Evolutionary conservation across 768 basidiomycete genomes (phyloP).

Genomic region (Tylopilus plumbeoviolaceoides): DNA sequence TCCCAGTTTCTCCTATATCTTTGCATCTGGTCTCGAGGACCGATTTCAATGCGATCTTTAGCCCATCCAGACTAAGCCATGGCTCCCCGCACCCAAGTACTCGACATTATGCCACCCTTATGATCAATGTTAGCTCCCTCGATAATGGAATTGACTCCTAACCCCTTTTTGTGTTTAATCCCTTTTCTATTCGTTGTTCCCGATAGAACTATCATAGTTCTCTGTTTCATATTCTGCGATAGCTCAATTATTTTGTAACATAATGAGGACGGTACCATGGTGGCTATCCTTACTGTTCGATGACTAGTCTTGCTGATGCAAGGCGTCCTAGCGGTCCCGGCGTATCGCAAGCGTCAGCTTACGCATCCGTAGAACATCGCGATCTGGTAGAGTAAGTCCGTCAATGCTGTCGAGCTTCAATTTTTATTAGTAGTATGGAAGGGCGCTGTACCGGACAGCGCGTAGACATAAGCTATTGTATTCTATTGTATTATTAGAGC

Average conservation of each 20-base stretch:
- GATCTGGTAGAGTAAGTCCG: too few species aligned
- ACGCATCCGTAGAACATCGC: too few species aligned
- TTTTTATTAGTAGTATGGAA: too few species aligned
- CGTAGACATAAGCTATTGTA: too few species aligned
- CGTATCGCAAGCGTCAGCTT: too few species aligned
- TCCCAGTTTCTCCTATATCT: slow-evolving; percentile 5
- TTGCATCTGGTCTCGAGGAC: slow-evolving; percentile 22
- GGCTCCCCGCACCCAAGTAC: slow-evolving; percentile 4
- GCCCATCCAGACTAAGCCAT: slow-evolving; percentile 6
- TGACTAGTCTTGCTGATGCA: too few species aligned
- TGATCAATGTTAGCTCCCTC: slow-evolving; percentile 20
- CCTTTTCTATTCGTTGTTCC: slow-evolving; percentile 4
- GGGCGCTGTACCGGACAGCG: too few species aligned
- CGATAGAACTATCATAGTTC: slow-evolving; percentile 6
- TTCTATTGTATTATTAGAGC: too few species aligned
- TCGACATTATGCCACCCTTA: slow-evolving; percentile 17
- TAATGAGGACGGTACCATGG: neutral
- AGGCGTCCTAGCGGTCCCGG: too few species aligned
- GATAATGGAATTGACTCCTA: slow-evolving; percentile 16
- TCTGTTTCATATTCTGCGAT: slow-evolving; percentile 15
- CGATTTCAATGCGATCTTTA: slow-evolving; percentile 16
- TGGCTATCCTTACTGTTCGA: neutral
- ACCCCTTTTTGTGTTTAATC: slow-evolving; percentile 8
- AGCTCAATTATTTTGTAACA: slow-evolving; percentile 14
- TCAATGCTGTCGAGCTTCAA: too few species aligned